These are phyloP conservation scores for Colletotrichum theobromicola DNA, from an alignment of 2,329 filamentous ascomycete species.

Conservation along the genomic window DNA sequence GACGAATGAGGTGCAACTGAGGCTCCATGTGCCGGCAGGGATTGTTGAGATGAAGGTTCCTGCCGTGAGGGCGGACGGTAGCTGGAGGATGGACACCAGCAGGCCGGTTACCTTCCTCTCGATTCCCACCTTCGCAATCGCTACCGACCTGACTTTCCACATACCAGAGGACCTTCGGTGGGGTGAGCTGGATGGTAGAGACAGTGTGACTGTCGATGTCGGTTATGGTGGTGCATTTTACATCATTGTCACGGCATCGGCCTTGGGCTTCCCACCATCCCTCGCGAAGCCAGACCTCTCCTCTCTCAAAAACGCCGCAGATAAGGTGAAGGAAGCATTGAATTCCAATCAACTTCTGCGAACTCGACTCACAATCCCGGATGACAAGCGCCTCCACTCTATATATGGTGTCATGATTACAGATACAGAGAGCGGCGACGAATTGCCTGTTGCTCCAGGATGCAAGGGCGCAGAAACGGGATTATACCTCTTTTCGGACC, in stretches of 20 bases:
- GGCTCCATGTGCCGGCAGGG: constrained; percentile 50
- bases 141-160: constrained; percentile 31
- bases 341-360: constrained; percentile 23
- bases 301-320: constrained; percentile 34
- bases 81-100: constrained; percentile 37
- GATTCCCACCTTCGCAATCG: constrained; percentile 45
- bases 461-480: constrained; percentile 41
- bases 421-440: constrained; percentile 26
- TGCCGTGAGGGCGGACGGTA: constrained; percentile 22
- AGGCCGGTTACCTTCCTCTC: constrained; percentile 45
- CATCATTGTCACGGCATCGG: constrained; percentile 36
- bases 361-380: constrained; percentile 24
- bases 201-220: constrained; percentile 36
- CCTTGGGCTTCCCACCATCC: constrained; percentile 41
- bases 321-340: constrained; percentile 32
- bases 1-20: constrained; percentile 31
- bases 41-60: constrained; percentile 46
- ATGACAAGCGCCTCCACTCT: constrained; percentile 35
- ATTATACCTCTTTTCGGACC: constrained; percentile 48
- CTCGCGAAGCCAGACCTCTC: constrained; percentile 32
- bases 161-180: constrained; percentile 36
- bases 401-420: constrained; percentile 46
- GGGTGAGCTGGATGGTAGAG: constrained; percentile 36
- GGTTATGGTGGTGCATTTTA: constrained; percentile 52
- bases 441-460: not conserved